These are phyloP conservation scores for Colletotrichum musicola DNA, from an alignment of 2,329 filamentous ascomycete species.

Conservation along the genomic window DNA sequence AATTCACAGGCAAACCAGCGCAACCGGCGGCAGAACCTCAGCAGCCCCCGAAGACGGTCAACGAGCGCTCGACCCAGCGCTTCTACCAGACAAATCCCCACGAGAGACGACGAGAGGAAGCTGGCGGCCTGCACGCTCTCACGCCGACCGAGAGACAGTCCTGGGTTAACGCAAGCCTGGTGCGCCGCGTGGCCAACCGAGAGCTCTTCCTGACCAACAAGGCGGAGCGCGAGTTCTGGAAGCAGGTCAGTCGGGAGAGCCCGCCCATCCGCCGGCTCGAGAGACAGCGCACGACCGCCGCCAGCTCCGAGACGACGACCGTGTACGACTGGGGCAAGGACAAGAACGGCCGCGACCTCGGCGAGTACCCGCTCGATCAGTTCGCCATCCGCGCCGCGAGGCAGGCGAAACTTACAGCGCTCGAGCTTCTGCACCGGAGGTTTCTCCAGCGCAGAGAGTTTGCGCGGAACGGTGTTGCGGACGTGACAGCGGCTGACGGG, in stretches of 20 bases:
- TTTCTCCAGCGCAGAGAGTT: conserved; percentile 57
- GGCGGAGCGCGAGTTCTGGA: conserved; percentile 70
- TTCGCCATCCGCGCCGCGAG: conserved; percentile 58
- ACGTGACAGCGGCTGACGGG: conserved; percentile 23
- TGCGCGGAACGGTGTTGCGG: conserved; percentile 40
- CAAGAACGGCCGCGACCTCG: conserved; percentile 61
- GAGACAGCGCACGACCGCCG: conserved; percentile 32
- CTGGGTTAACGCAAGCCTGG: conserved; percentile 61
- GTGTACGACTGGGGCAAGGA: conserved; percentile 65
- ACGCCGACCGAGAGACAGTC: conserved; percentile 62
- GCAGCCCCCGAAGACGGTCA: conserved; percentile 58
- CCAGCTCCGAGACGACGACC: not conserved
- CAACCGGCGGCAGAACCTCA: conserved; percentile 32
- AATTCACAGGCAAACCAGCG: conserved; percentile 42
- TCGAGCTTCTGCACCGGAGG: conserved; percentile 58
- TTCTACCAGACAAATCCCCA: conserved; percentile 65
- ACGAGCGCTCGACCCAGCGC: conserved; percentile 60
- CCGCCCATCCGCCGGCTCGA: conserved; percentile 61
- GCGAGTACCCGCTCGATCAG: conserved; percentile 60
- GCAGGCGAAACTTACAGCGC: conserved; percentile 56
- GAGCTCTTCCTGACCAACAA: conserved; percentile 57
- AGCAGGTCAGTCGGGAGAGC: conserved; percentile 64
- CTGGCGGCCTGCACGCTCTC: conserved; percentile 59
- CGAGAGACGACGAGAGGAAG: conserved; percentile 58
- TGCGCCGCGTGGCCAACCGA: conserved; percentile 55